Conservation (phyloP, 2,329 filamentous ascomycete genomes). For the Colletotrichum liaoningense region DNA sequence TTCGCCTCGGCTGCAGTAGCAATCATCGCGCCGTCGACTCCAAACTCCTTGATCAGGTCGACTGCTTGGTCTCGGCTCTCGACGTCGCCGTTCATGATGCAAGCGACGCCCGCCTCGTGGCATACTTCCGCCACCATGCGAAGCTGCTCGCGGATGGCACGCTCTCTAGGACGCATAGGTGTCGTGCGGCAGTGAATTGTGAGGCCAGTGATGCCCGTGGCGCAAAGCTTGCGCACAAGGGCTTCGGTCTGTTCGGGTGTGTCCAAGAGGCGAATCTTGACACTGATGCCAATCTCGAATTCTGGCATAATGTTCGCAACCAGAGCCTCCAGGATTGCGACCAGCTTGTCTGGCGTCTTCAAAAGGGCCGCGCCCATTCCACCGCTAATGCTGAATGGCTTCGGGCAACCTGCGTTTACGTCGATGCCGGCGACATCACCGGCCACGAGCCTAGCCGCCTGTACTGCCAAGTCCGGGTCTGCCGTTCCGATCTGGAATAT, state of each 20-base stretch:
- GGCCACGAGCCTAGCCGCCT: conserved; percentile 86
- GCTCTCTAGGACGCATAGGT: conserved; percentile 91
- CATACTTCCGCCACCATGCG: conserved; percentile 86
- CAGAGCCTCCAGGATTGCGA: conserved; percentile 83
- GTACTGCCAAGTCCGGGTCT: conserved; percentile 82
- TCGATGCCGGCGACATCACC: conserved; percentile 93
- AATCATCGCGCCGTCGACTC: conserved; percentile 97
- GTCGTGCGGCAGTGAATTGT: conserved; percentile 97
- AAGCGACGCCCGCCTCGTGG: conserved; percentile 86
- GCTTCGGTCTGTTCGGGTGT: conserved; percentile 79
- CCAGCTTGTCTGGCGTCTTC: conserved; percentile 84
- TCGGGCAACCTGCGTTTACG: conserved; percentile 97
- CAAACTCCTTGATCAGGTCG: conserved; percentile 78
- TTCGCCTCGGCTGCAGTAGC: conserved; percentile 93
- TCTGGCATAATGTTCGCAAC: conserved; percentile 81
- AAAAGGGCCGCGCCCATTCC: conserved; percentile 97
- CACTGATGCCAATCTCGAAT: conserved; percentile 91
- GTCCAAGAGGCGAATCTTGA: conserved; percentile 93
- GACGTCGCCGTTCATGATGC: conserved; percentile 96
- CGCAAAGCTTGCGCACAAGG: conserved; percentile 81
- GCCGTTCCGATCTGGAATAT: conserved; percentile 95
- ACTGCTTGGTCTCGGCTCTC: conserved; percentile 78
- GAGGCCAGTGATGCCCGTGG: conserved; percentile 90
- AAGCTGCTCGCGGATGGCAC: conserved; percentile 87
- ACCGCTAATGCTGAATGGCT: conserved; percentile 91